These are phyloP conservation scores for Pythium phragmitis DNA, from an alignment of 352 stramenopile species.

Conservation along the genomic window DNA sequence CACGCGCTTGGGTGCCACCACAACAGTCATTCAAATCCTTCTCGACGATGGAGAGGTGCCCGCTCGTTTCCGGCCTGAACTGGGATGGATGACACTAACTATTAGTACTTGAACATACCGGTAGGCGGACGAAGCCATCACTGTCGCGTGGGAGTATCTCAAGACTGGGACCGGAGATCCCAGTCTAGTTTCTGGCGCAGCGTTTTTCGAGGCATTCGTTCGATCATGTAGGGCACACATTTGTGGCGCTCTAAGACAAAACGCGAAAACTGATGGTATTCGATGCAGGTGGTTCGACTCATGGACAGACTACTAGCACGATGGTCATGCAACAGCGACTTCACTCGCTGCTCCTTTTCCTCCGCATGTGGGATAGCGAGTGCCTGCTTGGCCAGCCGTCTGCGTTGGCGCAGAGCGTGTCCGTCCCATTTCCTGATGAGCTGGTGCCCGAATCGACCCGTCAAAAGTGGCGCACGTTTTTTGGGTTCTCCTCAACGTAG, in stretches of 20 bases:
- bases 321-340: slow-evolving; percentile 16
- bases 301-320: neutral
- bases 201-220: slow-evolving; percentile 20
- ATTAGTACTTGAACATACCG: neutral
- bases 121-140: slow-evolving; percentile 23
- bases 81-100: neutral
- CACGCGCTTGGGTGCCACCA: slow-evolving; percentile 47
- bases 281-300: neutral
- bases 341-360: slow-evolving; percentile 22
- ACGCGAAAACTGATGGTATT: neutral
- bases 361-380: slow-evolving; percentile 24
- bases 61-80: neutral
- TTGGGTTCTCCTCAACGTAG: slow-evolving; percentile 17
- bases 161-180: slow-evolving; percentile 16
- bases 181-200: slow-evolving; percentile 5
- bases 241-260: neutral
- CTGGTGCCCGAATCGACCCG: slow-evolving; percentile 1
- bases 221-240: slow-evolving; percentile 9
- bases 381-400: slow-evolving; percentile 16
- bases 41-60: slow-evolving; percentile 42
- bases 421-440: slow-evolving; percentile 11
- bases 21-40: slow-evolving; percentile 44
- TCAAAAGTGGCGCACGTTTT: slow-evolving; percentile 12
- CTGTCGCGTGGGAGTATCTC: slow-evolving; percentile 19
- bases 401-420: slow-evolving; percentile 1